These are phyloP conservation scores for Persicaria maculosa DNA, from an alignment of 148 eudicot species.

Conservation along the genomic window DNA sequence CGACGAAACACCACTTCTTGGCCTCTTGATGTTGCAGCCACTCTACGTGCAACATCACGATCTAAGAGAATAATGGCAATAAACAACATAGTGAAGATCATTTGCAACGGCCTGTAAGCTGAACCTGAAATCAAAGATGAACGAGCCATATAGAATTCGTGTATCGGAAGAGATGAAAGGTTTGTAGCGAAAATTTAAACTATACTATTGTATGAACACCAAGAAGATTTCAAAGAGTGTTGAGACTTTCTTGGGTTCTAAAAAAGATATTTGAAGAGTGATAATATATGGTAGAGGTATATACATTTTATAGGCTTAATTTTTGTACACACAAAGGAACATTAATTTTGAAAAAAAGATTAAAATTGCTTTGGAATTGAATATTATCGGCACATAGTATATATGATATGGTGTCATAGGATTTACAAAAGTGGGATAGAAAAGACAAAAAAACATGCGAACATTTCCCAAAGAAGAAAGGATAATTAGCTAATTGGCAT, in stretches of 20 bases:
- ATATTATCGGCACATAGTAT: not conserved
- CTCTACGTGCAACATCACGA: conserved; percentile 1
- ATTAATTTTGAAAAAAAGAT: not conserved
- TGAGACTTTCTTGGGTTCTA: not conserved
- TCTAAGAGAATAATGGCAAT: conserved; percentile 14
- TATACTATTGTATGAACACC: not conserved
- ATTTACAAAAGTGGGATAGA: not conserved
- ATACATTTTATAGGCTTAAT: too few relatives aligned
- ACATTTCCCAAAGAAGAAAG: conserved; percentile 31
- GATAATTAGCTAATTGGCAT: conserved; percentile 1
- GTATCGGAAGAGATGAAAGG: not conserved
- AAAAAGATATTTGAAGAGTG: conserved; percentile 1
- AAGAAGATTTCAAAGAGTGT: not conserved
- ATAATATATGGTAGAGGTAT: not conserved
- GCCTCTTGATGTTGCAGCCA: conserved; percentile 17
- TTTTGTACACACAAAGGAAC: too few relatives aligned
- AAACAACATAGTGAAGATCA: conserved; percentile 1
- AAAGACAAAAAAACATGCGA: conserved; percentile 14
- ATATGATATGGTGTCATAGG: not conserved
- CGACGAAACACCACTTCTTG: not conserved
- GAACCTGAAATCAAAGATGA: not conserved
- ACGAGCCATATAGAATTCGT: conserved; percentile 16
- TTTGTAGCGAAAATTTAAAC: not conserved
- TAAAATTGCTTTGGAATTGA: not conserved
- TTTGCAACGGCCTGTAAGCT: not conserved